Percentiles rank a stretch among this genome's conserved stretches.
Evolutionary conservation across 768 basidiomycete species (phyloP).

Genomic region (Kwoniella newhampshirensis): DNA sequence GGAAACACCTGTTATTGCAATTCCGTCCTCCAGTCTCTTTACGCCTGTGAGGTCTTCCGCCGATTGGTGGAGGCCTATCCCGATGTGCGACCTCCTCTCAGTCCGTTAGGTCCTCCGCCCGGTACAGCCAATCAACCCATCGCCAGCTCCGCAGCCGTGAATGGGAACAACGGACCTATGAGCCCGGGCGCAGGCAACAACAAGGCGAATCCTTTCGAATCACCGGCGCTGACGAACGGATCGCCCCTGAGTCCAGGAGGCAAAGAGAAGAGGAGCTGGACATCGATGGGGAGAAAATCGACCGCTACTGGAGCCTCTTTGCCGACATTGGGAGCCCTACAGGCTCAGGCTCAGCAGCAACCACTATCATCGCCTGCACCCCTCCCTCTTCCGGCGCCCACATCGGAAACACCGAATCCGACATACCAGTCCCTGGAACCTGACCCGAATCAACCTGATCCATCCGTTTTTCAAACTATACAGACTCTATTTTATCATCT

Average conservation of each 20-base stretch:
- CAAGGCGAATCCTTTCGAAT: conserved; percentile 36
- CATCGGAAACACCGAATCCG: conserved; percentile 10
- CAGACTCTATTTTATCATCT: conserved; percentile 72
- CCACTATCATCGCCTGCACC: conserved; percentile 13
- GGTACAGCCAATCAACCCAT: conserved; percentile 26
- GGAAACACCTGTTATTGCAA: conserved; percentile 99
- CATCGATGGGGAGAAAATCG: conserved; percentile 24
- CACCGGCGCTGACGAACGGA: conserved; percentile 12
- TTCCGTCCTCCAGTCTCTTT: conserved; percentile 95
- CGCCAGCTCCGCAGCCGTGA: conserved; percentile 1
- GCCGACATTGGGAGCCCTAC: conserved; percentile 14
- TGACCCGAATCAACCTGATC: conserved; percentile 43
- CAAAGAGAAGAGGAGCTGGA: conserved; percentile 39
- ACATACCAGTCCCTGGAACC: conserved; percentile 24
- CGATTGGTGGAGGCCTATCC: conserved; percentile 67
- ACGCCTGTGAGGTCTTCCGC: conserved; percentile 90
- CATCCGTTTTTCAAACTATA: conserved; percentile 85
- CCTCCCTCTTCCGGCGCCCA: not conserved
- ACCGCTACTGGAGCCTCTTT: conserved; percentile 18
- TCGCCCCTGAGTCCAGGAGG: conserved; percentile 8
- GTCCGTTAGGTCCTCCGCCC: conserved; percentile 55
- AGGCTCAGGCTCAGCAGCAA: conserved; percentile 14
- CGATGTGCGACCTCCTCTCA: conserved; percentile 61
- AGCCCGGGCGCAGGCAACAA: not conserved
- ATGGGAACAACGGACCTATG: not conserved